These are phyloP conservation scores for Helianthus annuus DNA, from an alignment of 129 eudicot species.

Conservation along the genomic window HanXRQr2.0-SUNRISE NC_035440.2:9577455-9577954, in stretches of 20 bases:
- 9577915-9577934: slow-evolving; percentile 35
- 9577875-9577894: slow-evolving; percentile 58
- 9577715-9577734: slow-evolving; percentile 53
- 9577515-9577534: slow-evolving; percentile 37
- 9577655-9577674: slow-evolving; percentile 38
- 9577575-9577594: slow-evolving; percentile 53
- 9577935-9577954: slow-evolving; percentile 47
- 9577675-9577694: slow-evolving; percentile 55
- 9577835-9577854: slow-evolving; percentile 58
- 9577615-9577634: slow-evolving; percentile 33
- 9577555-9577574: slow-evolving; percentile 17
- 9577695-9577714: slow-evolving; percentile 34
- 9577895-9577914: slow-evolving; percentile 40
- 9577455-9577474: slow-evolving; percentile 44
- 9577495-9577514: slow-evolving; percentile 37
- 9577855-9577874: slow-evolving; percentile 49
- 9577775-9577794: slow-evolving; percentile 30
- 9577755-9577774: slow-evolving; percentile 41
- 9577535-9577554: slow-evolving; percentile 35
- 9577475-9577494: slow-evolving; percentile 45
- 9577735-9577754: slow-evolving; percentile 56
- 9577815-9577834: slow-evolving; percentile 36
- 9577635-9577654: slow-evolving; percentile 31
- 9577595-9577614: slow-evolving; percentile 32
- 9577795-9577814: slow-evolving; percentile 30